phyloP scores from a whole-genome alignment of 2,329 filamentous ascomycete species.

The Falciphora oryzae region DNA sequence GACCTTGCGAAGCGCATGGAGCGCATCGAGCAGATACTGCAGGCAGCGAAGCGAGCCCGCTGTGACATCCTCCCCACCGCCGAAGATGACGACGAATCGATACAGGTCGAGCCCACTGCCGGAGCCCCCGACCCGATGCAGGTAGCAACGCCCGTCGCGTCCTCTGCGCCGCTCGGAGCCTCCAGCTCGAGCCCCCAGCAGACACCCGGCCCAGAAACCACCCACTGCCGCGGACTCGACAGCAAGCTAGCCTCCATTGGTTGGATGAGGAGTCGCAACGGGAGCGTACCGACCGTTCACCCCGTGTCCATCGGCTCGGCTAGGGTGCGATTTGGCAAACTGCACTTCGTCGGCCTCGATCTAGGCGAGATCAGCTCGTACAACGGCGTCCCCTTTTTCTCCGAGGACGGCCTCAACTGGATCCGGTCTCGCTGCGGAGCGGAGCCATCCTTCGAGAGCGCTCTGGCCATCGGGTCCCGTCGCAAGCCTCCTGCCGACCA shows the following conservation, averaged over 20 bases:
- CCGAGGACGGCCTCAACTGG: conserved; percentile 40
- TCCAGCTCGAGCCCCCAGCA: not conserved
- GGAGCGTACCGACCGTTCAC: not conserved
- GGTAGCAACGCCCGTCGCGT: not conserved
- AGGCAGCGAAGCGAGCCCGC: conserved; percentile 1
- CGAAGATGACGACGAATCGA: not conserved
- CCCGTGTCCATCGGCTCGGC: not conserved
- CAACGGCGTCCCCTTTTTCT: conserved; percentile 44
- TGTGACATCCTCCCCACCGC: not conserved
- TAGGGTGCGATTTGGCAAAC: conserved; percentile 24
- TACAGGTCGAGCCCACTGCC: not conserved
- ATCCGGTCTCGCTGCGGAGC: conserved; percentile 40
- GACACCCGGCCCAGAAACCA: not conserved
- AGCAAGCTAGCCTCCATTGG: not conserved
- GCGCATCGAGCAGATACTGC: conserved; percentile 8
- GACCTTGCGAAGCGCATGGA: conserved; percentile 8
- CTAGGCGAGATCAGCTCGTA: conserved; percentile 40
- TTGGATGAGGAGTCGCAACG: not conserved
- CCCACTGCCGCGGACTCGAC: not conserved
- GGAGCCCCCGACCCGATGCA: not conserved
- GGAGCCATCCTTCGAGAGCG: conserved; percentile 11
- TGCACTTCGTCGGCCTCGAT: conserved; percentile 42
- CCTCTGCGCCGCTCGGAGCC: not conserved
- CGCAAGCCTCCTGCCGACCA: not conserved
- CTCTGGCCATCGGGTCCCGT: not conserved